phyloP scores from a whole-genome alignment of 306 rosid genomes.

The Begonia masoniana region DNA sequence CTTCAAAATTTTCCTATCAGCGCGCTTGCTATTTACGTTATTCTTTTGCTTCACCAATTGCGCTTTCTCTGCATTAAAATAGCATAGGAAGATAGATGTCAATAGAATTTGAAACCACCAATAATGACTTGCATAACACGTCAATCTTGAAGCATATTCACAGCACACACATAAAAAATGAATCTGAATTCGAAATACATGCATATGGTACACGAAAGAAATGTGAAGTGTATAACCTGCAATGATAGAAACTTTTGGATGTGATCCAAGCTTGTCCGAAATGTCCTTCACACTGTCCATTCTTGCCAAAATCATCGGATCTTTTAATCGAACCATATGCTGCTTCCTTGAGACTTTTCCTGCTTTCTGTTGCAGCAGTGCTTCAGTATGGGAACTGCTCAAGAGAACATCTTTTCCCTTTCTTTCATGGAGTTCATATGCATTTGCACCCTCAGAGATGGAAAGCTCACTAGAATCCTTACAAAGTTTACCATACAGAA shows the following conservation, averaged over 20 bases:
- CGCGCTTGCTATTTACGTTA: slow-evolving; percentile 47
- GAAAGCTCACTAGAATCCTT: slow-evolving; percentile 27
- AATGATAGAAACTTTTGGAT: slow-evolving; percentile 33
- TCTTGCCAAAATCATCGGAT: slow-evolving; percentile 20
- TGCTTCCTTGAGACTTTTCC: slow-evolving; percentile 46
- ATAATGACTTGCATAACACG: background rate
- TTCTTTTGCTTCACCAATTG: slow-evolving; percentile 57
- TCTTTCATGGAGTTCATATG: slow-evolving; percentile 18
- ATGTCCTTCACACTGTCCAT: slow-evolving; percentile 38
- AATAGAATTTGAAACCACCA: slow-evolving; percentile 9
- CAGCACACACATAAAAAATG: background rate
- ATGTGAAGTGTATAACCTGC: slow-evolving; percentile 32
- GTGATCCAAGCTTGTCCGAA: slow-evolving; percentile 37
- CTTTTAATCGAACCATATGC: slow-evolving; percentile 41
- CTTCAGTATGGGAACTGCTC: slow-evolving; percentile 23
- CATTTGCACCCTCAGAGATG: slow-evolving; percentile 16
- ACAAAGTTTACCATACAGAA: slow-evolving; percentile 21
- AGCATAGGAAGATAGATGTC: slow-evolving; percentile 8
- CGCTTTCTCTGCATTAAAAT: slow-evolving; percentile 38
- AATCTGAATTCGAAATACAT: background rate
- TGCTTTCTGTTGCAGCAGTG: slow-evolving; percentile 38
- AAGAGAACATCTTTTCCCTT: slow-evolving; percentile 28
- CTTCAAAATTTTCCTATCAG: slow-evolving; percentile 64
- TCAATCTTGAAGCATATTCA: background rate
- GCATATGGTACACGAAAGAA: background rate